Conservation (phyloP, 495 filamentous ascomycete genomes). For the Aspergillus haitiensis region DNA sequence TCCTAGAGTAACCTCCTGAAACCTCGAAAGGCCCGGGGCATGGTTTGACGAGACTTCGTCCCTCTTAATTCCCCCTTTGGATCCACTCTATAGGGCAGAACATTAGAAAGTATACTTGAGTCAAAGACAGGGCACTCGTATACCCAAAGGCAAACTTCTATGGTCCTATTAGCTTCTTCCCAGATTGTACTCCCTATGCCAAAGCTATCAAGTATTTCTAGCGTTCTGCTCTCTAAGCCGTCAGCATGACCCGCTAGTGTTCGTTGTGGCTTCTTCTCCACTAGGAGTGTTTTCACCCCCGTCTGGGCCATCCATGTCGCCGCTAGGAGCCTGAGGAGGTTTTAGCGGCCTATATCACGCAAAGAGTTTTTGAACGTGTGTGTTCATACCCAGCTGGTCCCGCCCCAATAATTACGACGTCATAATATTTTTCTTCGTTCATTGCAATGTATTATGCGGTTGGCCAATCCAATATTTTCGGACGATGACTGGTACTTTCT, state of each 20-base stretch:
- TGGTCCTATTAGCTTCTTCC: conserved; percentile 57
- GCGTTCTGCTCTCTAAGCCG: conserved; percentile 33
- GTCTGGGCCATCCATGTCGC: conserved; percentile 58
- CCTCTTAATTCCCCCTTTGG: conserved; percentile 2
- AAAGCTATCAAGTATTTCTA: conserved; percentile 63
- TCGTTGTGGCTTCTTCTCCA: conserved; percentile 48
- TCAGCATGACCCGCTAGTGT: conserved; percentile 19
- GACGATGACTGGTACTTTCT: no score
- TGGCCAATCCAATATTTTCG: no score
- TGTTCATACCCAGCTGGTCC: conserved; percentile 15
- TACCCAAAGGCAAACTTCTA: conserved; percentile 35
- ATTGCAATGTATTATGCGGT: neutral
- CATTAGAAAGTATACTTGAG: neutral
- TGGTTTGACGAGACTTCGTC: conserved; percentile 6
- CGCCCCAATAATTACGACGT: conserved; percentile 19
- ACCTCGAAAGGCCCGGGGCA: conserved; percentile 39
- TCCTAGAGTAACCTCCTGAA: conserved; percentile 50
- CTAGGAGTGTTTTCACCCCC: conserved; percentile 51
- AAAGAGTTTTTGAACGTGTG: neutral
- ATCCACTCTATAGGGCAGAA: neutral
- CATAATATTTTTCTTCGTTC: neutral
- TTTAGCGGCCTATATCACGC: neutral
- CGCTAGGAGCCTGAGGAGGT: conserved; percentile 45
- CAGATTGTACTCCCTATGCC: conserved; percentile 55
- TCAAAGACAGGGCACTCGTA: neutral